Evolutionary conservation across 2,329 filamentous ascomycete genomes (phyloP).

Genomic region (Ceratocystis diversiconidia): DNA sequence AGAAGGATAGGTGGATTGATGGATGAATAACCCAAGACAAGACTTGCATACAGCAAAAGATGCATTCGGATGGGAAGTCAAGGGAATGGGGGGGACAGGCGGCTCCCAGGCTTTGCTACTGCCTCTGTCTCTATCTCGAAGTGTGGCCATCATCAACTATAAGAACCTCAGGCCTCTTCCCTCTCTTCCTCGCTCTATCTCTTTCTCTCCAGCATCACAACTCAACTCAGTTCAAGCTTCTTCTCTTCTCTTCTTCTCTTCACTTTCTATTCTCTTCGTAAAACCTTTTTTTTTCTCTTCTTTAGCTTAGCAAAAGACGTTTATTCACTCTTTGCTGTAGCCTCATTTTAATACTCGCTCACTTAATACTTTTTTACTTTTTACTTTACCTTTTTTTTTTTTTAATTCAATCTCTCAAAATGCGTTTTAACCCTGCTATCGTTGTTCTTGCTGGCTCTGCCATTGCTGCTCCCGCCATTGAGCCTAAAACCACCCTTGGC

Average conservation of each 20-base stretch:
- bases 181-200: neutral
- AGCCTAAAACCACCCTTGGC: neutral
- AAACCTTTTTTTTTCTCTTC: slow-evolving; percentile 9
- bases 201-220: slow-evolving; percentile 10
- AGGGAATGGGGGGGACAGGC: no score
- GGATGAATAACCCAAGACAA: neutral
- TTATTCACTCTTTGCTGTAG: neutral
- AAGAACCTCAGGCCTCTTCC: slow-evolving; percentile 1
- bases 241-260: slow-evolving; percentile 11
- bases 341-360: neutral
- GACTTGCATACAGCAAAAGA: neutral
- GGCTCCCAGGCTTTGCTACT: neutral
- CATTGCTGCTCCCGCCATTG: slow-evolving; percentile 4
- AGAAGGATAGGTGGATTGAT: neutral
- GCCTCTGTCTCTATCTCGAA: neutral
- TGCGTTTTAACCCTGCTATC: slow-evolving; percentile 15
- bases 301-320: neutral
- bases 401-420: slow-evolving; percentile 10
- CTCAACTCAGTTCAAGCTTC: slow-evolving; percentile 5
- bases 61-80: no score
- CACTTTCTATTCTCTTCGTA: slow-evolving; percentile 7
- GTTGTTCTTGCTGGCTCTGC: slow-evolving; percentile 11
- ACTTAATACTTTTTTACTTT: neutral
- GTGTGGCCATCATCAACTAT: slow-evolving; percentile 3
- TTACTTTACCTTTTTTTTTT: slow-evolving; percentile 5